These are phyloP conservation scores for Parasitella parasitica DNA, from an alignment of 371 early-diverging fungal species.

Conservation along the genomic window DNA sequence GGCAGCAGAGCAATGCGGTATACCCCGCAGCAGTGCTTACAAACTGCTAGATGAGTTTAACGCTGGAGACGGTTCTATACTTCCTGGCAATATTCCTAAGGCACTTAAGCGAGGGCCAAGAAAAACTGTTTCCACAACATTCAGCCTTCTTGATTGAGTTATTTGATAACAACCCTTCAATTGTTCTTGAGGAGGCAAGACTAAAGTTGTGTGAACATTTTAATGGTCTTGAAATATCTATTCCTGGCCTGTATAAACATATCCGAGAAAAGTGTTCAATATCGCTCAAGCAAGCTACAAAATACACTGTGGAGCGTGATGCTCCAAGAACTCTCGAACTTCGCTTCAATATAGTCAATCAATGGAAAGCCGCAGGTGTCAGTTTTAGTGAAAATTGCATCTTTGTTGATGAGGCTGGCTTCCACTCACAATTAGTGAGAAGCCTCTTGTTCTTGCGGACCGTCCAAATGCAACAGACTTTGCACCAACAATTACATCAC, in stretches of 20 bases:
- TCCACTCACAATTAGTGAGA: constrained; percentile 5
- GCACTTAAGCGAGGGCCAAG: too few relatives aligned
- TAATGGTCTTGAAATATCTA: constrained; percentile 2
- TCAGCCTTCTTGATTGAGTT: constrained; percentile 15
- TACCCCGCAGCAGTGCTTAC: constrained; percentile 15
- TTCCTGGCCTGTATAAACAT: constrained; percentile 12
- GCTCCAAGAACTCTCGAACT: constrained; percentile 1
- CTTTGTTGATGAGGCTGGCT: constrained; percentile 7
- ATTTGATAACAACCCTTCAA: constrained; percentile 11
- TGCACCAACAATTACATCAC: neutral
- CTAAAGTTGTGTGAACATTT: constrained; percentile 2
- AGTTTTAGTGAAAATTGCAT: neutral
- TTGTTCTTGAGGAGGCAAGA: constrained; percentile 14
- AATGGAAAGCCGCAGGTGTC: too few relatives aligned
- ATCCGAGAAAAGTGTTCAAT: constrained; percentile 14
- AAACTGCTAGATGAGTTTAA: neutral
- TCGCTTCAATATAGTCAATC: neutral
- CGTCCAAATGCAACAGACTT: neutral
- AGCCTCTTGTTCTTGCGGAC: too few relatives aligned
- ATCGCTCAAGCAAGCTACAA: constrained; percentile 14
- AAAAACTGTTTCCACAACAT: constrained; percentile 8
- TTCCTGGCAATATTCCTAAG: too few relatives aligned
- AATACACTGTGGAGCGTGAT: constrained; percentile 5
- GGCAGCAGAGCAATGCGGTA: constrained; percentile 10
- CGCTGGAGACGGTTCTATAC: too few relatives aligned